Conservation (phyloP, 257 asterid genomes). For the Nicotiana otophora region DNA sequence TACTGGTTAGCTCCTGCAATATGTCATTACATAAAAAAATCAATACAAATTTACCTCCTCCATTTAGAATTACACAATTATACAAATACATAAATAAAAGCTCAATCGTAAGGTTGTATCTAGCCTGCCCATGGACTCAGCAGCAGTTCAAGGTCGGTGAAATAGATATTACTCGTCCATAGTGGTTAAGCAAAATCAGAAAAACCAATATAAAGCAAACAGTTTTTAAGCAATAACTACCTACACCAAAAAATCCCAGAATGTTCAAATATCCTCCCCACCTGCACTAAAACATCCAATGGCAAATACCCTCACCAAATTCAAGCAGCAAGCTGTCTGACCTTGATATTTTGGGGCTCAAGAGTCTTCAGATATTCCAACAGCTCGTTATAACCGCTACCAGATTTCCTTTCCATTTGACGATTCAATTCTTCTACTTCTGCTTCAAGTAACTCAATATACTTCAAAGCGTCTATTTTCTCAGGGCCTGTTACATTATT, state of each 20-base stretch:
- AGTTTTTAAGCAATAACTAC: neutral
- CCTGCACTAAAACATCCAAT: constrained; percentile 1
- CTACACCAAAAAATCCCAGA: neutral
- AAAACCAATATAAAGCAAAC: neutral
- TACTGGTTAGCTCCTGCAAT: constrained; percentile 84
- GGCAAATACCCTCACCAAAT: constrained; percentile 12
- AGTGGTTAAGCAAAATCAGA: neutral
- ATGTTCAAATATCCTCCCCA: constrained; percentile 11
- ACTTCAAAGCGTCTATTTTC: constrained; percentile 82
- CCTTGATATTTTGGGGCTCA: constrained; percentile 98
- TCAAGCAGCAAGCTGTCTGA: constrained; percentile 20
- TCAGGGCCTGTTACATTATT: constrained; percentile 85
- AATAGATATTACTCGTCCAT: neutral
- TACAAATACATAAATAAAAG: neutral
- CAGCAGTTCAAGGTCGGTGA: neutral
- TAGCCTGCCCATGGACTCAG: neutral
- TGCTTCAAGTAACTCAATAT: constrained; percentile 92
- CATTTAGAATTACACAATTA: neutral
- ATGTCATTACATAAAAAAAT: neutral
- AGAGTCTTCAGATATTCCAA: constrained; percentile 86
- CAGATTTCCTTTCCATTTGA: constrained; percentile 73
- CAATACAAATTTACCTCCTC: neutral
- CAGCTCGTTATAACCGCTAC: constrained; percentile 67
- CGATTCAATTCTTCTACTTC: constrained; percentile 92
- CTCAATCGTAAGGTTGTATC: neutral